phyloP scores from a whole-genome alignment of 495 filamentous ascomycete species.

The Aspergillus biplanus region DNA sequence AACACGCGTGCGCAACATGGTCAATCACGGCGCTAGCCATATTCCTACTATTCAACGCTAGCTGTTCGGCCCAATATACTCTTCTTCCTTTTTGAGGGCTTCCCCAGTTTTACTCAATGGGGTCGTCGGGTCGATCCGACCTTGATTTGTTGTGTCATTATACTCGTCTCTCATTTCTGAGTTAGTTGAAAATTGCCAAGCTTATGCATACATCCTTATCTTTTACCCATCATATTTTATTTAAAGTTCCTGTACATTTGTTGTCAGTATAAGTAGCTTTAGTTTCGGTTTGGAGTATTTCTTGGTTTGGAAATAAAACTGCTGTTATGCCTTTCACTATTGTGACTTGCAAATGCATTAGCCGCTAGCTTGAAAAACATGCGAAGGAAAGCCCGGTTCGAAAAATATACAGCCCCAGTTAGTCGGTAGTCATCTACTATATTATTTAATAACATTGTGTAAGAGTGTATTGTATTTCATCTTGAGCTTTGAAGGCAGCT shows the following conservation, averaged over 20 bases:
- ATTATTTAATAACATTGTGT: too few relatives aligned
- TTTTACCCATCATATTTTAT: neutral
- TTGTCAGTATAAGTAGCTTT: conserved; percentile 33
- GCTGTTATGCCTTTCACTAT: neutral
- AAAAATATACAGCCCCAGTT: too few relatives aligned
- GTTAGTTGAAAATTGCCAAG: conserved; percentile 10
- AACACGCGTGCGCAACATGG: neutral
- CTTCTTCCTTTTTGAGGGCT: neutral
- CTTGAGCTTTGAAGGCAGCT: too few relatives aligned
- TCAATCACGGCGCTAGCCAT: neutral
- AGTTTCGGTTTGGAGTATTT: neutral
- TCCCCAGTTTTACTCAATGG: neutral
- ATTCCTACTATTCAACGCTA: neutral
- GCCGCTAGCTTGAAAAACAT: neutral
- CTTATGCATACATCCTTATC: neutral
- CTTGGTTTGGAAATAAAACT: neutral
- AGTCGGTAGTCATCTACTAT: too few relatives aligned
- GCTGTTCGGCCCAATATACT: neutral
- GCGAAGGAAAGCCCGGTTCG: too few relatives aligned
- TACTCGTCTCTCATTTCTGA: neutral
- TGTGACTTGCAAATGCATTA: neutral
- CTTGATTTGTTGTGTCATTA: neutral
- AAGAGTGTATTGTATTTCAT: too few relatives aligned
- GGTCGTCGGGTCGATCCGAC: neutral
- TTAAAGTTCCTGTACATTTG: conserved; percentile 26